phyloP scores from a whole-genome alignment of 441 rosid species.

The Populus tomentosa region DNA sequence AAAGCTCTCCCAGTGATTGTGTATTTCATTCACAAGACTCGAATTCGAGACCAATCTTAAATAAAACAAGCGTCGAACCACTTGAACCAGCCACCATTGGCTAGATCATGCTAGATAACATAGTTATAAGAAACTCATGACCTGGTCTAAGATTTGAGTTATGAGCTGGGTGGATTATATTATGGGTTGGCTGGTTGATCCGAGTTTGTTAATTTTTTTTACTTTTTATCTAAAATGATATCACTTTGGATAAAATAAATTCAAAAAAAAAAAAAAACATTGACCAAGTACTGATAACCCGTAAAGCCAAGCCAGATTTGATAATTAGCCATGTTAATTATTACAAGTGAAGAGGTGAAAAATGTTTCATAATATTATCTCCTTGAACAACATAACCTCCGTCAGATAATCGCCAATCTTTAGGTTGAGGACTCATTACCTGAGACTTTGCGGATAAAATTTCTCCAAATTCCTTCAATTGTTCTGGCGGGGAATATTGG shows the following conservation, averaged over 20 bases:
- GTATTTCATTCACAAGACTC: too few species aligned
- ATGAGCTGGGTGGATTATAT: background rate
- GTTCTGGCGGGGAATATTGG: conserved; percentile 49
- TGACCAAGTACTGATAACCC: too few species aligned
- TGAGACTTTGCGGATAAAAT: conserved; percentile 40
- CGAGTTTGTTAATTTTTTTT: too few species aligned
- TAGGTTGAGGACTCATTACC: conserved; percentile 28
- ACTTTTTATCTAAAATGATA: too few species aligned
- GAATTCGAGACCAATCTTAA: too few species aligned
- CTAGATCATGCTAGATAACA: background rate
- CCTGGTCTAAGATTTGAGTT: background rate
- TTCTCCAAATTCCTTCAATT: conserved; percentile 55
- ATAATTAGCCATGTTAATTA: background rate
- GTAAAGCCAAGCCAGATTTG: too few species aligned
- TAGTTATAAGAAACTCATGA: background rate
- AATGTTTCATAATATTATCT: background rate
- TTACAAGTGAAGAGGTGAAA: background rate
- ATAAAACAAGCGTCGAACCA: too few species aligned
- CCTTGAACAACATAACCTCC: background rate
- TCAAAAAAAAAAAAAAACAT: background rate
- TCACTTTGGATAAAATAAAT: background rate
- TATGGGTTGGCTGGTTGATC: too few species aligned
- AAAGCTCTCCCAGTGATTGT: too few species aligned
- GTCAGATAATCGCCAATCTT: background rate
- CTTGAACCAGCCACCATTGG: too few species aligned